Evolutionary conservation across 2,329 filamentous ascomycete species (phyloP).

Genomic region (Pseudophaeomoniella oleicola): DNA sequence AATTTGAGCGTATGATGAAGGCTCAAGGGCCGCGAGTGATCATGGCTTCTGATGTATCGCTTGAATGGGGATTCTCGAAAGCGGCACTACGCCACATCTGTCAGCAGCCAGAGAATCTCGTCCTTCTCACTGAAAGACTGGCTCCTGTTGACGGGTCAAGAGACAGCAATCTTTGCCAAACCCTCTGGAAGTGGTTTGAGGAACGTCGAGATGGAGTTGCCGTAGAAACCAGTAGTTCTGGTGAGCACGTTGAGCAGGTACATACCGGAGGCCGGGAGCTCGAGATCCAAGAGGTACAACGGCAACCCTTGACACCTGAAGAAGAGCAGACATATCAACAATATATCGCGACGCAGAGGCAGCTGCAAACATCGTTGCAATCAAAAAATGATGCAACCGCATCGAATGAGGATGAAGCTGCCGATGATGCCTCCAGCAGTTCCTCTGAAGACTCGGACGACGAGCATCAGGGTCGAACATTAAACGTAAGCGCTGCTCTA

Average conservation of each 20-base stretch:
- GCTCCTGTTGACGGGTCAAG: slow-evolving; percentile 25
- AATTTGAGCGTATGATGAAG: slow-evolving; percentile 56
- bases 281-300: slow-evolving; percentile 44
- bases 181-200: slow-evolving; percentile 68
- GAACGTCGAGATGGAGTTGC: slow-evolving; percentile 51
- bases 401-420: slow-evolving; percentile 57
- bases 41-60: slow-evolving; percentile 72
- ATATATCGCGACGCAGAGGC: slow-evolving; percentile 75
- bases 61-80: slow-evolving; percentile 92
- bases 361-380: slow-evolving; percentile 70
- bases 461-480: slow-evolving; percentile 78
- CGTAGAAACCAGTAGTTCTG: slow-evolving; percentile 36
- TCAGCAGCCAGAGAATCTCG: slow-evolving; percentile 61
- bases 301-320: slow-evolving; percentile 54
- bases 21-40: slow-evolving; percentile 53
- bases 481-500: slow-evolving; percentile 77
- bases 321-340: slow-evolving; percentile 79
- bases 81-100: slow-evolving; percentile 63
- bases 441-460: slow-evolving; percentile 81
- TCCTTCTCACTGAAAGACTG: slow-evolving; percentile 64
- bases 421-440: slow-evolving; percentile 74
- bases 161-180: slow-evolving; percentile 41
- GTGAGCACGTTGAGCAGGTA: slow-evolving; percentile 52
- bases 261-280: slow-evolving; percentile 50
- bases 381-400: slow-evolving; percentile 34